Evolutionary conservation across 345 rosid species (phyloP).

Genomic region (Brassica rapa): DNA sequence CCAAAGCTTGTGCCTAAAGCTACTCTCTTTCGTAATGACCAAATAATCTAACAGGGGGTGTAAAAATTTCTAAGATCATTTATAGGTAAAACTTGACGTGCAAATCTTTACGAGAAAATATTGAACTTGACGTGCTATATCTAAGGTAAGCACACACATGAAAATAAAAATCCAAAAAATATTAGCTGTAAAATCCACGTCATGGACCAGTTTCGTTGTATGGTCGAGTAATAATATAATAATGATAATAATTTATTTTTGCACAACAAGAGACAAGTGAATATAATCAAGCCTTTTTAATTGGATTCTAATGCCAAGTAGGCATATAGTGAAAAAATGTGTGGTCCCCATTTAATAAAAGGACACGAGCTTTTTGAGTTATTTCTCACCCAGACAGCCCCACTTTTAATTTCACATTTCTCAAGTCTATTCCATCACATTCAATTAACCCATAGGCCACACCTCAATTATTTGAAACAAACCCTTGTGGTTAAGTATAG

Average conservation of each 20-base stretch:
- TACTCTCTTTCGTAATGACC: slow-evolving; percentile 8
- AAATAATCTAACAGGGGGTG: background rate
- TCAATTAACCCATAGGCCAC: slow-evolving; percentile 6
- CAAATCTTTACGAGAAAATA: background rate
- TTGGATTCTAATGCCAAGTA: slow-evolving; percentile 36
- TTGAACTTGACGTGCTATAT: slow-evolving; percentile 24
- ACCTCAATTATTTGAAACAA: slow-evolving; percentile 28
- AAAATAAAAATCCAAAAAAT: background rate
- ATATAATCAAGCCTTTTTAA: slow-evolving; percentile 1
- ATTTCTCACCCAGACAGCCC: slow-evolving; percentile 37
- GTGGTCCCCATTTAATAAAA: slow-evolving; percentile 30
- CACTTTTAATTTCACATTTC: slow-evolving; percentile 24
- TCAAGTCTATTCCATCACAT: slow-evolving; percentile 23
- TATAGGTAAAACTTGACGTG: background rate
- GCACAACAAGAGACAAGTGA: slow-evolving; percentile 4
- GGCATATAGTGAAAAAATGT: slow-evolving; percentile 30
- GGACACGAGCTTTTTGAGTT: slow-evolving; percentile 30
- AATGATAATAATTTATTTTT: background rate
- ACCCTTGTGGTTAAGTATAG: background rate
- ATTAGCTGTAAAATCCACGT: slow-evolving; percentile 33
- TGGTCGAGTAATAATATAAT: slow-evolving; percentile 16
- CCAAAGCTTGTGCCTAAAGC: slow-evolving; percentile 11
- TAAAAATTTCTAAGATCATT: background rate
- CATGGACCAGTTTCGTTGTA: slow-evolving; percentile 34
- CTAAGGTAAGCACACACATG: slow-evolving; percentile 9